These are phyloP conservation scores for Astragalus membranaceus DNA, from an alignment of 306 rosid genomes.

Conservation along the genomic window DNA sequence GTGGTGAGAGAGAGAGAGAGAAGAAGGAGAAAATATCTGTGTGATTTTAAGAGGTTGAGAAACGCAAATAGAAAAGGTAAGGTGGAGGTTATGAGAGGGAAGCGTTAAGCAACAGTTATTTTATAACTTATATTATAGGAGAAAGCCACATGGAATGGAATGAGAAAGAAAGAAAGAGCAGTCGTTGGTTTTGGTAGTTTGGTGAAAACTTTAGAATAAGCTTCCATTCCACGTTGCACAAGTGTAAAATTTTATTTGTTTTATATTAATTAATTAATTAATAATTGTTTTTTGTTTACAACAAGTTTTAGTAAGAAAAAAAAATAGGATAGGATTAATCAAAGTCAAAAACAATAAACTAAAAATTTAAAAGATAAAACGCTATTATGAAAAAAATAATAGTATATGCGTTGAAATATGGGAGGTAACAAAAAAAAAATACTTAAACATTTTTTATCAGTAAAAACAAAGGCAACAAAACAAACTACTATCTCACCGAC, in stretches of 20 bases:
- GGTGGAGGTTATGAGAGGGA: slow-evolving; percentile 15
- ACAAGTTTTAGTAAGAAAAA: too few species aligned
- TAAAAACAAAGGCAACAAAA: too few species aligned
- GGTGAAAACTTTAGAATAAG: background rate
- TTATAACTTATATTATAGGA: background rate
- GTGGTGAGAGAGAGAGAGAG: background rate
- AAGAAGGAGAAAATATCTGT: background rate
- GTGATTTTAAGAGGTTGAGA: slow-evolving; percentile 19
- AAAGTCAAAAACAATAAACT: too few species aligned
- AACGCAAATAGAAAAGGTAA: background rate
- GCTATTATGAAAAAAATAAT: too few species aligned
- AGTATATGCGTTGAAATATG: too few species aligned
- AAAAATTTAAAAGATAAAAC: too few species aligned
- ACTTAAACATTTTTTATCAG: too few species aligned
- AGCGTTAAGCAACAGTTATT: slow-evolving; percentile 48
- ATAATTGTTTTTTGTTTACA: too few species aligned
- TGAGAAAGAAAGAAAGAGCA: background rate
- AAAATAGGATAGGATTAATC: too few species aligned
- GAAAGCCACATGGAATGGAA: background rate
- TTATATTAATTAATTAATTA: too few species aligned
- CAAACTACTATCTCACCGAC: too few species aligned
- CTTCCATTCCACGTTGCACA: background rate
- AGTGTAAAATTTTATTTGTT: background rate
- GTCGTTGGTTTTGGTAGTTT: slow-evolving; percentile 33
- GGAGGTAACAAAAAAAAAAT: too few species aligned